A percentile compares a stretch with the other conserved stretches of the same genome.
Conservation (phyloP, 2,329 filamentous ascomycete species). For the Amylocarpus encephaloides region DNA sequence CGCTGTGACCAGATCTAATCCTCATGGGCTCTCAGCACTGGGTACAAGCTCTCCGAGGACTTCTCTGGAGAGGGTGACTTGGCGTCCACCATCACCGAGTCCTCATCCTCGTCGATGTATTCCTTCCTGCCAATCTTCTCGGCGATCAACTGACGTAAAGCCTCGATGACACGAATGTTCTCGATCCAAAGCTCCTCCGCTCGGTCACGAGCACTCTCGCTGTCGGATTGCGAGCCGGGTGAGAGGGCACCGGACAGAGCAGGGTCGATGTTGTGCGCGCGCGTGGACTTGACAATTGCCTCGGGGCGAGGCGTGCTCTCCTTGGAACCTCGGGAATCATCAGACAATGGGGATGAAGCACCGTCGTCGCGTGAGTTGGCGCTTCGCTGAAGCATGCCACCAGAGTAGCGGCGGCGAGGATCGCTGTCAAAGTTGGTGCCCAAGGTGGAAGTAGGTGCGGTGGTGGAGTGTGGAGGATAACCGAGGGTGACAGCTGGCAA, state of each 20-base stretch:
- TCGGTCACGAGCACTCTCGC: slow-evolving; percentile 45
- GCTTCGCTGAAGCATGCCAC: slow-evolving; percentile 59
- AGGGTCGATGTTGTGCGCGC: slow-evolving; percentile 30
- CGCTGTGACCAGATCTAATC: slow-evolving; percentile 1
- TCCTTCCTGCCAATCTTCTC: slow-evolving; percentile 51
- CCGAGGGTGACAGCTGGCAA: slow-evolving; percentile 65
- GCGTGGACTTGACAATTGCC: slow-evolving; percentile 37
- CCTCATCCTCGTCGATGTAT: slow-evolving; percentile 37
- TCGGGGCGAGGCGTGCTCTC: slow-evolving; percentile 29
- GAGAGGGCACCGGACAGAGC: slow-evolving; percentile 40
- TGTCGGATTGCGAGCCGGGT: slow-evolving; percentile 49
- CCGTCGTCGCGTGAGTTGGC: slow-evolving; percentile 35
- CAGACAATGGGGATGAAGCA: slow-evolving; percentile 16
- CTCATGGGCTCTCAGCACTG: slow-evolving; percentile 9
- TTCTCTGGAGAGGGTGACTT: slow-evolving; percentile 8
- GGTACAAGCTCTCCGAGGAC: slow-evolving; percentile 13
- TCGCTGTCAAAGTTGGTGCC: slow-evolving; percentile 60
- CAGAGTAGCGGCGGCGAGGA: slow-evolving; percentile 59
- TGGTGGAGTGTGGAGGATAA: slow-evolving; percentile 61
- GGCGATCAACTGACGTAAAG: slow-evolving; percentile 51
- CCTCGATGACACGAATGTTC: slow-evolving; percentile 60
- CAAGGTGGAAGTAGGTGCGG: slow-evolving; percentile 60
- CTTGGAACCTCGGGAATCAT: slow-evolving; percentile 26
- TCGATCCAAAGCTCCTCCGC: slow-evolving; percentile 61
- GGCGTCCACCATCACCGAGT: slow-evolving; percentile 11